These are phyloP conservation scores for Annona squamosa DNA, from an alignment of 164 flowering plant species.

Conservation along the genomic window DNA sequence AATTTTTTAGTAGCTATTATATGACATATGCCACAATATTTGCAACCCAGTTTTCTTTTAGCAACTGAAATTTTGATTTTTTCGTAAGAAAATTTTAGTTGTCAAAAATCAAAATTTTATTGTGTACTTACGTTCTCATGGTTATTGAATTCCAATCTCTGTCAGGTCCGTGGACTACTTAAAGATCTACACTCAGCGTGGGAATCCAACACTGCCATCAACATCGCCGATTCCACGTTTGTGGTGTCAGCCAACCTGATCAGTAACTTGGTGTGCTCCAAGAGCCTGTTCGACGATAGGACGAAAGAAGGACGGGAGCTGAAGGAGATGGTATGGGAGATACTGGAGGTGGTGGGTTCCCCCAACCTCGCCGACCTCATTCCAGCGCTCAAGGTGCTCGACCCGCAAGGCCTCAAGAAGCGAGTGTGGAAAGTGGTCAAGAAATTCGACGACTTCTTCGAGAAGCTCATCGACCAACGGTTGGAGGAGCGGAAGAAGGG, in stretches of 20 bases:
- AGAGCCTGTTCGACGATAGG: constrained; percentile 20
- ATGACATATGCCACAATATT: too few relatives aligned
- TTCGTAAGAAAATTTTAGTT: too few relatives aligned
- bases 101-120: too few relatives aligned
- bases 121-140: too few relatives aligned
- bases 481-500: constrained; percentile 25
- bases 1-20: too few relatives aligned
- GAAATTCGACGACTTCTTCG: constrained; percentile 27
- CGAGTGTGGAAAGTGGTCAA: constrained; percentile 22
- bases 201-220: constrained; percentile 9
- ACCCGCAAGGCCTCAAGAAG: constrained; percentile 28
- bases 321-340: constrained; percentile 29
- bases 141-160: too few relatives aligned
- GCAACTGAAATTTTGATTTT: too few relatives aligned
- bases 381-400: constrained; percentile 21
- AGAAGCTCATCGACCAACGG: constrained; percentile 26
- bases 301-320: constrained; percentile 24
- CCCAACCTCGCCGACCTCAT: constrained; percentile 29
- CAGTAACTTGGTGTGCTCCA: constrained; percentile 27
- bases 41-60: too few relatives aligned
- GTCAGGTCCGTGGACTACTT: constrained; percentile 20
- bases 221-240: constrained; percentile 22
- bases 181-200: constrained; percentile 9
- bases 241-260: constrained; percentile 23
- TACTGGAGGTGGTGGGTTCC: constrained; percentile 24